These are phyloP conservation scores for Berkeleyomyces basicola DNA, from an alignment of 2,329 filamentous ascomycete species.

Conservation along the genomic window DNA sequence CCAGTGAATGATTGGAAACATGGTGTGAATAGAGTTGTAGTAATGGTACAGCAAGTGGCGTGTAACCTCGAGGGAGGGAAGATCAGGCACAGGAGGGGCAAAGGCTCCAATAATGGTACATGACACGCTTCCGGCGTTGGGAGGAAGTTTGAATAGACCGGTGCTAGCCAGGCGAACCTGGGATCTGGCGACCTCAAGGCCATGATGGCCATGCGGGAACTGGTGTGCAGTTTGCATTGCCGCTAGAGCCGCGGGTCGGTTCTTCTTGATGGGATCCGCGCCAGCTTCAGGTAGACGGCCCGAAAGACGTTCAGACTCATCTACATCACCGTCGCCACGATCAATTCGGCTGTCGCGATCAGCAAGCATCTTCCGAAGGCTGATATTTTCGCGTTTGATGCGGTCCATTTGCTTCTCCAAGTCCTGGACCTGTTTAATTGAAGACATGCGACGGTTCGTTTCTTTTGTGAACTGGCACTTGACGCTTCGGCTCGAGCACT, in stretches of 20 bases:
- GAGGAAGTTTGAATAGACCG: slow-evolving; percentile 12
- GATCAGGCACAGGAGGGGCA: slow-evolving; percentile 38
- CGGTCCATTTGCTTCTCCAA: slow-evolving; percentile 78
- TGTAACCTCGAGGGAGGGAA: slow-evolving; percentile 53
- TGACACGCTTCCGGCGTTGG: slow-evolving; percentile 12
- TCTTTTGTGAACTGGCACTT: slow-evolving; percentile 99
- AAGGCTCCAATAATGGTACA: slow-evolving; percentile 21
- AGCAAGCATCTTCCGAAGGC: slow-evolving; percentile 48
- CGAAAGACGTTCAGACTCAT: slow-evolving; percentile 31
- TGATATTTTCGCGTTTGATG: slow-evolving; percentile 63
- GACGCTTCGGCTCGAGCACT: slow-evolving; percentile 90
- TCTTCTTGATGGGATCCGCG: slow-evolving; percentile 11
- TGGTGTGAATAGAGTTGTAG: slow-evolving; percentile 57
- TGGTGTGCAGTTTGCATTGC: slow-evolving; percentile 11
- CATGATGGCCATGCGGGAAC: slow-evolving; percentile 10
- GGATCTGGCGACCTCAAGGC: slow-evolving; percentile 11
- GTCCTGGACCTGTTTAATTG: slow-evolving; percentile 97
- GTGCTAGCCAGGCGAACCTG: slow-evolving; percentile 12
- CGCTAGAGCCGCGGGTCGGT: slow-evolving; percentile 11
- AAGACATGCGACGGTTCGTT: slow-evolving; percentile 96
- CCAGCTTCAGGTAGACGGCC: slow-evolving; percentile 8
- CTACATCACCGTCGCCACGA: slow-evolving; percentile 29
- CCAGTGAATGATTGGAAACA: slow-evolving; percentile 80
- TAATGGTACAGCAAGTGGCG: slow-evolving; percentile 64
- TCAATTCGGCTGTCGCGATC: slow-evolving; percentile 34